Conservation (phyloP, 306 rosid genomes). For the Quercus agrifolia region DNA sequence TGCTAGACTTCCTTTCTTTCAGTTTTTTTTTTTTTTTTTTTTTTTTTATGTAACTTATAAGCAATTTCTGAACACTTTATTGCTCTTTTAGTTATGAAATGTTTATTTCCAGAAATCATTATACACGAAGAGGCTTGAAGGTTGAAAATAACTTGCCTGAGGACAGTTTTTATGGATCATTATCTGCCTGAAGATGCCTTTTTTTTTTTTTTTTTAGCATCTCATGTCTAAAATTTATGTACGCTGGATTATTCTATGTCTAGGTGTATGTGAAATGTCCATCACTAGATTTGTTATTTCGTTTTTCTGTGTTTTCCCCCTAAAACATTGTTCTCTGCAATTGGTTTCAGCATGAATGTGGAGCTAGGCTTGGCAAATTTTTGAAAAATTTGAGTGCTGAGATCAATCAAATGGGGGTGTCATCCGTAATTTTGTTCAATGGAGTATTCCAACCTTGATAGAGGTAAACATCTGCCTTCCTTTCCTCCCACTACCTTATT, state of each 20-base stretch:
- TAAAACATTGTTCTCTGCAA: not conserved
- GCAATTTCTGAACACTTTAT: slow-evolving; percentile 3
- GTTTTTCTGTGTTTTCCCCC: not conserved
- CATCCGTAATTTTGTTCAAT: slow-evolving; percentile 70
- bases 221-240: not conserved
- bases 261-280: too few relatives aligned
- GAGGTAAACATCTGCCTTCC: slow-evolving; percentile 52
- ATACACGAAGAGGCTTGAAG: not conserved
- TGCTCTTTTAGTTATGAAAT: not conserved
- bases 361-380: slow-evolving; percentile 81
- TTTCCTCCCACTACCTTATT: slow-evolving; percentile 6
- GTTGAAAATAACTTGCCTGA: slow-evolving; percentile 1
- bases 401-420: slow-evolving; percentile 55
- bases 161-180: not conserved
- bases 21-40: slow-evolving; percentile 34
- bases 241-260: not conserved
- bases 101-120: not conserved
- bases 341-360: slow-evolving; percentile 16
- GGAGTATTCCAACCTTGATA: slow-evolving; percentile 83
- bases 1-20: slow-evolving; percentile 78
- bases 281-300: not conserved
- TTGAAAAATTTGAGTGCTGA: slow-evolving; percentile 82
- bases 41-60: not conserved
- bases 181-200: slow-evolving; percentile 1
- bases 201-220: not conserved